Percentiles rank a stretch among this genome's conserved stretches.
Conservation (phyloP, 208 protist genomes). For the Trypanosoma congolense region DNA sequence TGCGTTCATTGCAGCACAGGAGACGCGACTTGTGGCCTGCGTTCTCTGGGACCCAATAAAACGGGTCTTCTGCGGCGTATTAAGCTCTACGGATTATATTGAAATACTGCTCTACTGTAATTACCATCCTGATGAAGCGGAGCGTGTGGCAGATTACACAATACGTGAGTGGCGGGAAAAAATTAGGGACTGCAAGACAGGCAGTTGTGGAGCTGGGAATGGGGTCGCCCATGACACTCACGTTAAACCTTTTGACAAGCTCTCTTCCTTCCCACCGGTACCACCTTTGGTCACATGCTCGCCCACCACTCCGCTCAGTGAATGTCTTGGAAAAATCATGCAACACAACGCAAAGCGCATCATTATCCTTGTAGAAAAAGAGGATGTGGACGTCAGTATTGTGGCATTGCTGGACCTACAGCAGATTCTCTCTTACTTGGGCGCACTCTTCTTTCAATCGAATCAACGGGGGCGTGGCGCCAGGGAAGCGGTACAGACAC, state of each 20-base stretch:
- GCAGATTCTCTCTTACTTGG: slow-evolving; percentile 82
- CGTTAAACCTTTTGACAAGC: background rate
- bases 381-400: slow-evolving; percentile 48
- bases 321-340: slow-evolving; percentile 66
- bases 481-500: slow-evolving; percentile 1
- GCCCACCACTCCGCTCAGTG: slow-evolving; percentile 52
- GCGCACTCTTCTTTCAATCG: slow-evolving; percentile 76
- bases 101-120: slow-evolving; percentile 80
- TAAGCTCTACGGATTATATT: slow-evolving; percentile 86
- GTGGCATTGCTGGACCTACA: slow-evolving; percentile 75
- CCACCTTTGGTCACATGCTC: slow-evolving; percentile 42
- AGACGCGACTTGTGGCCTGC: slow-evolving; percentile 74
- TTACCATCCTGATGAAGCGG: slow-evolving; percentile 47
- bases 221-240: background rate
- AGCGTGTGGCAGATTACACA: slow-evolving; percentile 55
- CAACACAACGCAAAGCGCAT: slow-evolving; percentile 51
- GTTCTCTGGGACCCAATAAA: slow-evolving; percentile 70
- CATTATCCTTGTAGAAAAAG: slow-evolving; percentile 68
- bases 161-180: slow-evolving; percentile 58
- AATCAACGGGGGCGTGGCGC: slow-evolving; percentile 30
- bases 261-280: slow-evolving; percentile 7
- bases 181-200: background rate
- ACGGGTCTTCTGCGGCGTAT: slow-evolving; percentile 58
- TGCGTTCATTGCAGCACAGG: slow-evolving; percentile 85
- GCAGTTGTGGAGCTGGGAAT: background rate